Conservation (phyloP, 805 yeast species). For the Candida koratica region DNA sequence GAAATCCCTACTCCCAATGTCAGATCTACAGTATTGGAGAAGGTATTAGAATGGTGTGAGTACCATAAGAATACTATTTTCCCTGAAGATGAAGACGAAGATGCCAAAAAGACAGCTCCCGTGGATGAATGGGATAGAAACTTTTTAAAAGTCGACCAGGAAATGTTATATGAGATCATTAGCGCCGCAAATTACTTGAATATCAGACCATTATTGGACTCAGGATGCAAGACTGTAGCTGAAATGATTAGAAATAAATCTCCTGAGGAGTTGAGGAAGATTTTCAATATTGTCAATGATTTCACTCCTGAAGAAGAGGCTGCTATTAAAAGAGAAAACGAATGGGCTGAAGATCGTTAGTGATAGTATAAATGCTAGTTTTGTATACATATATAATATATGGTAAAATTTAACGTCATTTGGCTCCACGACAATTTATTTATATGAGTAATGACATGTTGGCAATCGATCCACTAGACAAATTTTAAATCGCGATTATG, state of each 20-base stretch:
- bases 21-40: constrained; percentile 77
- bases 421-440: no score
- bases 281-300: constrained; percentile 76
- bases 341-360: constrained; percentile 57
- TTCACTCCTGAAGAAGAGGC: constrained; percentile 87
- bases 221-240: constrained; percentile 77
- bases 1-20: constrained; percentile 91
- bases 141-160: constrained; percentile 89
- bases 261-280: constrained; percentile 74
- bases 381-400: no score
- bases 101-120: constrained; percentile 78
- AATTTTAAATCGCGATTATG: no score
- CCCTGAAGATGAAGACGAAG: constrained; percentile 77
- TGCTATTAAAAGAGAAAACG: constrained; percentile 81
- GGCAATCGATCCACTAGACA: no score
- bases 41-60: constrained; percentile 91
- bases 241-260: constrained; percentile 77
- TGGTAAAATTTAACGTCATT: no score
- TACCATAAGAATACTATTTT: constrained; percentile 78
- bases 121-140: constrained; percentile 94
- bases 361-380: no score
- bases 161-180: constrained; percentile 75
- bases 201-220: constrained; percentile 67
- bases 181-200: constrained; percentile 74
- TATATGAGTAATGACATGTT: no score